Evolutionary conservation across 2,329 filamentous ascomycete species (phyloP).

Genomic region (Ophiostoma pallidulum): DNA sequence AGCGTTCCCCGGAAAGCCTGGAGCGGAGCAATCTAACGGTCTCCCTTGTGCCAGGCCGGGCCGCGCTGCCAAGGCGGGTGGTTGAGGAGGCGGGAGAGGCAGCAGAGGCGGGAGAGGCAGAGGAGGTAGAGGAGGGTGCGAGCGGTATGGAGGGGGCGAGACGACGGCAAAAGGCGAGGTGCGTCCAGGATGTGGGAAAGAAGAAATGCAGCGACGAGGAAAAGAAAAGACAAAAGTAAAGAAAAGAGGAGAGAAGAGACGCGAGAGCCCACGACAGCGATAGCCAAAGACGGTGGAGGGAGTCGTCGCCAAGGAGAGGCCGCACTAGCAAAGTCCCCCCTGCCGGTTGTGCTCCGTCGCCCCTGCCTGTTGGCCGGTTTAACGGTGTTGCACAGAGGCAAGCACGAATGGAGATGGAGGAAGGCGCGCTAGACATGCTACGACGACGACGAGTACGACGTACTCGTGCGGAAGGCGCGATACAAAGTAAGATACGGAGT

Average conservation of each 20-base stretch:
- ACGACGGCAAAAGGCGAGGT: neutral
- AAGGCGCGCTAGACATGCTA: conserved; percentile 4
- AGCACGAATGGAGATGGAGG: neutral
- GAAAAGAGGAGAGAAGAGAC: neutral
- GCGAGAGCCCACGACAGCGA: neutral
- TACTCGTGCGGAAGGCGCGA: neutral
- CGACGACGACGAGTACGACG: neutral
- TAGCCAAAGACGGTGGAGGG: neutral
- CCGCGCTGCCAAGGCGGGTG: conserved; percentile 7
- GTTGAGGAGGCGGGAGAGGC: neutral
- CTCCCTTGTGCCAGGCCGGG: conserved; percentile 5
- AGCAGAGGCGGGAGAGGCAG: neutral
- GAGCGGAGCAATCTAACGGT: neutral
- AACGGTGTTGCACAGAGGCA: neutral
- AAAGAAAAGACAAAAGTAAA: neutral
- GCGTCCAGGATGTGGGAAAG: neutral
- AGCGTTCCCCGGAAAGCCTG: no score
- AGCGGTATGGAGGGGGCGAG: neutral
- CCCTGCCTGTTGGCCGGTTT: neutral
- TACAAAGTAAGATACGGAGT: no score
- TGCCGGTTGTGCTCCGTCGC: neutral
- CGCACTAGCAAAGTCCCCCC: neutral
- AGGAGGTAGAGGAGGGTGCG: conserved; percentile 1
- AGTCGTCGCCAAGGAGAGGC: conserved; percentile 1
- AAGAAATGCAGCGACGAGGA: neutral